Percentiles rank a stretch among this genome's conserved stretches.
Evolutionary conservation across 2,329 filamentous ascomycete genomes (phyloP).

Genomic region (Spiromastix sp.): DNA sequence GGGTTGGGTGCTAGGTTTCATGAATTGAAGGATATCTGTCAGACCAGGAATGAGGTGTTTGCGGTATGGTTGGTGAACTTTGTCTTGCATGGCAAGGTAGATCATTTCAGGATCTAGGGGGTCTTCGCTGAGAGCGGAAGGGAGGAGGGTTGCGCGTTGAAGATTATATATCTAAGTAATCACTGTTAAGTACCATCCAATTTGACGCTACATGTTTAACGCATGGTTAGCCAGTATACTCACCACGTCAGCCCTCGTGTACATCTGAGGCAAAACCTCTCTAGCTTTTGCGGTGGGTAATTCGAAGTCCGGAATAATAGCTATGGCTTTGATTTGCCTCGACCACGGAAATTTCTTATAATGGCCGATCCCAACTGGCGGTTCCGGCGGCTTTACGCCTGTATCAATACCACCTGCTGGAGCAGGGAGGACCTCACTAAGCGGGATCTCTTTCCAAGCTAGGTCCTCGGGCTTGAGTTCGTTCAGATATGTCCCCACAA

Average conservation of each 20-base stretch:
- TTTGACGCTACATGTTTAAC: too few species aligned
- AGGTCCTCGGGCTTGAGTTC: constrained; percentile 82
- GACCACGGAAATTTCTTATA: constrained; percentile 95
- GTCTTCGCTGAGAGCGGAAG: constrained; percentile 77
- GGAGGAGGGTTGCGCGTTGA: constrained; percentile 83
- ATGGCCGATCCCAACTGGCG: constrained; percentile 86
- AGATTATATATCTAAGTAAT: constrained; percentile 63
- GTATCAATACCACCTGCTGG: constrained; percentile 89
- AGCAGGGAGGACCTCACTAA: constrained; percentile 83
- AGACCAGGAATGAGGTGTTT: constrained; percentile 85
- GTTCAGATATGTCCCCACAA: constrained; percentile 93
- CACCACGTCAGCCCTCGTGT: constrained; percentile 74
- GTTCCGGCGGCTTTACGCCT: constrained; percentile 72
- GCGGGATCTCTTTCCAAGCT: constrained; percentile 82
- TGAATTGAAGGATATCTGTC: constrained; percentile 78
- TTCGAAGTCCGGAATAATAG: constrained; percentile 92
- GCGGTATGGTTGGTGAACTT: constrained; percentile 93
- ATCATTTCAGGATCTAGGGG: constrained; percentile 90
- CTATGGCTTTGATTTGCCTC: constrained; percentile 89
- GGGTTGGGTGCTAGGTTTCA: constrained; percentile 76
- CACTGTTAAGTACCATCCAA: too few species aligned
- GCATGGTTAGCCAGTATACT: too few species aligned
- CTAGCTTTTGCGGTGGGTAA: constrained; percentile 89
- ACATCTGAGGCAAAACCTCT: constrained; percentile 69
- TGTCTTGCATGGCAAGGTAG: constrained; percentile 97